phyloP scores from a whole-genome alignment of 1,284 basidiomycete genomes.

The Boletus semigastroideus region DNA sequence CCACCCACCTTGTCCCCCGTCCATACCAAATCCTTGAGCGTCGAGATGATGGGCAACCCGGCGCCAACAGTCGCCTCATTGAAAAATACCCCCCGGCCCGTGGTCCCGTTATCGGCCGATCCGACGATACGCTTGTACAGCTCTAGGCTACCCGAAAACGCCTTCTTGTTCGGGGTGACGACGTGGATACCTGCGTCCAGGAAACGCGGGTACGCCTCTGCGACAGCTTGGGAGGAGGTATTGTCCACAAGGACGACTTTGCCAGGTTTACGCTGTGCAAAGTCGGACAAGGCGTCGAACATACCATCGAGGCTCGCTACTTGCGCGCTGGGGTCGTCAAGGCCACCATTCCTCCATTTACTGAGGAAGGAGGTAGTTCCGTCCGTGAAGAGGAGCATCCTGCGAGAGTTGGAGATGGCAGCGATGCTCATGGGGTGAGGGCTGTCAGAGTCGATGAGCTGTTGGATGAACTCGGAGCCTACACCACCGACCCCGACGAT shows the following conservation, averaged over 20 bases:
- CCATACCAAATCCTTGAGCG: slow-evolving; percentile 86
- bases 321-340: slow-evolving; percentile 41
- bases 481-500: slow-evolving; percentile 89
- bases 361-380: slow-evolving; percentile 40
- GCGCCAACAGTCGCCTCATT: slow-evolving; percentile 97
- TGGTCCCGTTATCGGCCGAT: slow-evolving; percentile 26
- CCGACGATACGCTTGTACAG: slow-evolving; percentile 74
- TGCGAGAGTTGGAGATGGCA: slow-evolving; percentile 77
- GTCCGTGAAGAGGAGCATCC: slow-evolving; percentile 59
- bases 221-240: slow-evolving; percentile 86
- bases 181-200: slow-evolving; percentile 81
- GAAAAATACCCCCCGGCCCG: slow-evolving; percentile 69
- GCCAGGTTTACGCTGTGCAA: slow-evolving; percentile 37
- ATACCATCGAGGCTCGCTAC: slow-evolving; percentile 42
- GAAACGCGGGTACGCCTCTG: slow-evolving; percentile 82
- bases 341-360: slow-evolving; percentile 43
- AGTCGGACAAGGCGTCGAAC: slow-evolving; percentile 35
- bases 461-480: slow-evolving; percentile 78
- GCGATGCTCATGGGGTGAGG: slow-evolving; percentile 71
- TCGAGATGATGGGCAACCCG: slow-evolving; percentile 89
- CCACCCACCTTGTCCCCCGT: slow-evolving; percentile 84
- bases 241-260: slow-evolving; percentile 90
- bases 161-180: slow-evolving; percentile 98
- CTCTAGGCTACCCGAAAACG: slow-evolving; percentile 74
- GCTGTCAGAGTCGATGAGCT: slow-evolving; percentile 58